A percentile compares a stretch with the other conserved stretches of the same genome.
Conservation (phyloP, 768 basidiomycete species). For the Trametes coccinea region DNA sequence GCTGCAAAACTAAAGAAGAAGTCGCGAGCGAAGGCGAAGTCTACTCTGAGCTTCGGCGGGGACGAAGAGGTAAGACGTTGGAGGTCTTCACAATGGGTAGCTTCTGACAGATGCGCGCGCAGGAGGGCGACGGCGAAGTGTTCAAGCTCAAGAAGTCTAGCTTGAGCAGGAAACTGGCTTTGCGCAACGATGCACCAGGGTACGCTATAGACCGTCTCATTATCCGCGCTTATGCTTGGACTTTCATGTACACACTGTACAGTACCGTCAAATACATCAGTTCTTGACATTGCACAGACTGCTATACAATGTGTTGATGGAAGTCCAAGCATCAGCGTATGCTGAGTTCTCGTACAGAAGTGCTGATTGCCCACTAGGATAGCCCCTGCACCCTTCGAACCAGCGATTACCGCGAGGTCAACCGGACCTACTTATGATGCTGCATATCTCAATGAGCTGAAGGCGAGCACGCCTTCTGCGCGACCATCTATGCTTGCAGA, state of each 20-base stretch:
- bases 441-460: slow-evolving; percentile 74
- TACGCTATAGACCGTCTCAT: not conserved
- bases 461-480: slow-evolving; percentile 68
- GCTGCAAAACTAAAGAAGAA: slow-evolving; percentile 73
- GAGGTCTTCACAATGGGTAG: slow-evolving; percentile 1
- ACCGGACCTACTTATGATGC: slow-evolving; percentile 67
- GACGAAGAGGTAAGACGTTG: slow-evolving; percentile 54
- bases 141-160: slow-evolving; percentile 84
- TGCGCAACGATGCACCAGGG: slow-evolving; percentile 43
- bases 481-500: slow-evolving; percentile 43
- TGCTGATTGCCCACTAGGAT: not conserved
- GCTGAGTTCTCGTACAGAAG: not conserved
- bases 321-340: slow-evolving; percentile 4
- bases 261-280: slow-evolving; percentile 1
- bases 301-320: slow-evolving; percentile 16
- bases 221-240: slow-evolving; percentile 5
- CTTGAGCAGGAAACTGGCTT: slow-evolving; percentile 63
- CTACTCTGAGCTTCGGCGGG: slow-evolving; percentile 77
- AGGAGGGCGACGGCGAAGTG: slow-evolving; percentile 62
- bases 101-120: slow-evolving; percentile 32
- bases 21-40: slow-evolving; percentile 59
- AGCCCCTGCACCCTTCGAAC: slow-evolving; percentile 49
- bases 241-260: slow-evolving; percentile 18
- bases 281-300: not conserved
- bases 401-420: slow-evolving; percentile 46